Conservation (phyloP, 768 basidiomycete species). For the Jaapia argillacea region DNA sequence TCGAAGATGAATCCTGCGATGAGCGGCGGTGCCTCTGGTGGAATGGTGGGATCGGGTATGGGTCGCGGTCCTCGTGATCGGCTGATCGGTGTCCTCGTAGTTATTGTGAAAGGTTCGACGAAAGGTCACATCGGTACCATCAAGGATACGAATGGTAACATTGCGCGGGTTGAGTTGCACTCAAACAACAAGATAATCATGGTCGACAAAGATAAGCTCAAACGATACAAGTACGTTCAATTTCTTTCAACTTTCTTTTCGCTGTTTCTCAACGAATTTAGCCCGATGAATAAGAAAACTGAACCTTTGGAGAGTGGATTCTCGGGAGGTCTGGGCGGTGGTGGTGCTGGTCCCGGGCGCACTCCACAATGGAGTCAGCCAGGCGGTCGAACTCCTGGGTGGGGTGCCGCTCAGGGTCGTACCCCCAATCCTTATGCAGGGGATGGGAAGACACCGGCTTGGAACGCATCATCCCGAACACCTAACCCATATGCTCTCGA, state of each 20-base stretch:
- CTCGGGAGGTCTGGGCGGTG: constrained; percentile 9
- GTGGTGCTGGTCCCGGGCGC: constrained; percentile 12
- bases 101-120: constrained; percentile 76
- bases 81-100: constrained; percentile 70
- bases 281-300: background rate
- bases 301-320: background rate
- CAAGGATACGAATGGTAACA: constrained; percentile 87
- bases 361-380: constrained; percentile 27
- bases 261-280: too few relatives aligned
- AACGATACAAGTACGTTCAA: constrained; percentile 54
- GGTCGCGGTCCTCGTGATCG: constrained; percentile 75
- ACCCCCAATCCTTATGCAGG: constrained; percentile 63
- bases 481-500: constrained; percentile 59
- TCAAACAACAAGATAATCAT: constrained; percentile 85
- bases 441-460: constrained; percentile 53
- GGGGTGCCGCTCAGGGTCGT: constrained; percentile 19
- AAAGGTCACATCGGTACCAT: constrained; percentile 90
- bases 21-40: constrained; percentile 47
- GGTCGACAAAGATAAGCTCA: constrained; percentile 73
- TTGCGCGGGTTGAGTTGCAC: constrained; percentile 83
- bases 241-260: too few relatives aligned
- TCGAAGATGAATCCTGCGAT: constrained; percentile 89
- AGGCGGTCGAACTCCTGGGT: constrained; percentile 19
- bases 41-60: constrained; percentile 79
- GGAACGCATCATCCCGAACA: constrained; percentile 54